phyloP scores from a whole-genome alignment of 768 basidiomycete genomes.

The Tulasnella sp. region DNA sequence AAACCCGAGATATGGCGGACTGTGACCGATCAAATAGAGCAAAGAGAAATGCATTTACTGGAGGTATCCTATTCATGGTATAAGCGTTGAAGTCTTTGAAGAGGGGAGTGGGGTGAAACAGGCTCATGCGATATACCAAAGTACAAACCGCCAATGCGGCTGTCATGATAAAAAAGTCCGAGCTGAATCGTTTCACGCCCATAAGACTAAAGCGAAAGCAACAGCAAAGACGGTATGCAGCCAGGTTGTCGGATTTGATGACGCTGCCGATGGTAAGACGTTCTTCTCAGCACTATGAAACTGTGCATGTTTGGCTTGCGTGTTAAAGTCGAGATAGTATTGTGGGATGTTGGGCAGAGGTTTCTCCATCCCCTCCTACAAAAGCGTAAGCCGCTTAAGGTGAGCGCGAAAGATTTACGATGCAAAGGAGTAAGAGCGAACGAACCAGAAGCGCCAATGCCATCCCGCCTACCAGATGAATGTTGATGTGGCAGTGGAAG shows the following conservation, averaged over 20 bases:
- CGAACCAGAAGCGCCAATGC: constrained; percentile 21
- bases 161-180: too few relatives aligned
- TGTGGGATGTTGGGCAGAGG: constrained; percentile 1
- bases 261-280: background rate
- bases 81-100: too few relatives aligned
- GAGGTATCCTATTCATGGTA: too few relatives aligned
- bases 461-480: constrained; percentile 13
- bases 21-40: too few relatives aligned
- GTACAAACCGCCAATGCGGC: too few relatives aligned
- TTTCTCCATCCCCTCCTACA: background rate
- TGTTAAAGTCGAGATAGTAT: background rate
- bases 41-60: too few relatives aligned
- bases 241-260: background rate
- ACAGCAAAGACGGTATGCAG: background rate
- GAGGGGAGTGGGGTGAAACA: too few relatives aligned
- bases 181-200: background rate
- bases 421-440: background rate
- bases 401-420: background rate
- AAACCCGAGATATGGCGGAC: too few relatives aligned
- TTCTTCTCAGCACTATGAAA: background rate
- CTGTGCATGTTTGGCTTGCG: background rate
- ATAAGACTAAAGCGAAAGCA: background rate
- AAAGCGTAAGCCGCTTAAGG: background rate
- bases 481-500: constrained; percentile 23
- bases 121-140: too few relatives aligned